Base-by-base conservation (phyloP, 805 yeast genomes). In the Hanseniaspora taiwanica region DNA sequence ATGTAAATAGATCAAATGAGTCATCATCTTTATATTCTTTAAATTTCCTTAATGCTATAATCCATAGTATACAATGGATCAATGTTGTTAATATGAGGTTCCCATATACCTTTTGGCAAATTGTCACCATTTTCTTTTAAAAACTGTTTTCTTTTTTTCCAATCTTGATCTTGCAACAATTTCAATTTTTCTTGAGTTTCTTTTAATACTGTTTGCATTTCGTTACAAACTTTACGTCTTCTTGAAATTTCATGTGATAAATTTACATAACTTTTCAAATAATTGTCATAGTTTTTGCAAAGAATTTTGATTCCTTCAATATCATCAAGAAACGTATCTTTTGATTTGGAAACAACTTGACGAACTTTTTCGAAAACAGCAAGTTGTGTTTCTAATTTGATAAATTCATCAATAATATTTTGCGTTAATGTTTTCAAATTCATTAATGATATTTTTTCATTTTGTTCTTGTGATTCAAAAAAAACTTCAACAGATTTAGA, bases 61-160 rank as follows among this genome's bases (percentile, higher is more conserved):
- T 50, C 48, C 20, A 58, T 37, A 9, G 51, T 40, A 42, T 51
- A 59, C 31, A 55, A 37, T 12, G 61, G 59, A 31, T 51, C 38
- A 21, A 48, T 32, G 47, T 37, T 40, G 25, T 31, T 40, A 20
- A 40, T 36, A 24, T 40, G 33, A 2, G 66, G 66, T 1, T 65
- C 59, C 74, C 75, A 72, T 3, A 74, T 56, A 44, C 71, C 72
- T 35, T 56, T 62, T 0, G 87, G 87, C 12, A 79, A 56, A 46
- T 56, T 78, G 32, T 69, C 70, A 0, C 78, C 79, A 55, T 76
- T 64, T 4, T 58, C 52, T 2, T 52, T 46, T 35, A 74, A 46
- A 46, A 79, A 79, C 9, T 50, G 40, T 16, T 59, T 49, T 32
- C 82, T 59, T 10, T 56, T 51, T 1, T 50, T 52, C 27, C 55